Percentiles rank a stretch among this genome's conserved stretches.
These are phyloP conservation scores for Adansonia madagascariensis DNA, from an alignment of 441 rosid genomes.

Conservation along the genomic window DNA sequence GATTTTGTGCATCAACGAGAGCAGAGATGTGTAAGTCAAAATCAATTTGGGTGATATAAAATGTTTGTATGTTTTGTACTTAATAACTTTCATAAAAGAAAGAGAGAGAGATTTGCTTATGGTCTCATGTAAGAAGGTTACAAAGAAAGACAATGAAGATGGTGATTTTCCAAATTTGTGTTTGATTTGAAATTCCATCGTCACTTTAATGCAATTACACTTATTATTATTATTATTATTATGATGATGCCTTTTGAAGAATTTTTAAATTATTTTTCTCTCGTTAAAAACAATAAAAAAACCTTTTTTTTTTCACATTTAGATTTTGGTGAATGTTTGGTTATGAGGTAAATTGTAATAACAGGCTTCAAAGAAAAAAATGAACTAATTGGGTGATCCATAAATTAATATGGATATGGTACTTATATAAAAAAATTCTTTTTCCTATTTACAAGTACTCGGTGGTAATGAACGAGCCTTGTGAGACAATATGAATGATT, in stretches of 20 bases:
- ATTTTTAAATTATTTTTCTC: neutral
- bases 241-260: too few relatives aligned
- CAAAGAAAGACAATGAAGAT: conserved; percentile 34
- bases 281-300: too few relatives aligned
- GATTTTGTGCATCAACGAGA: conserved; percentile 37
- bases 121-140: conserved; percentile 42
- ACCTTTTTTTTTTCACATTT: neutral
- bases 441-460: too few relatives aligned
- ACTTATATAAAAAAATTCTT: too few relatives aligned
- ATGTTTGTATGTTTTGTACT: neutral
- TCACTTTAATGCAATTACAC: neutral
- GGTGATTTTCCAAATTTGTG: conserved; percentile 39
- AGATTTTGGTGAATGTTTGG: neutral
- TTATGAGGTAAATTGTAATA: neutral
- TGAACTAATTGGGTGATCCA: conserved; percentile 14
- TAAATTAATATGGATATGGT: neutral
- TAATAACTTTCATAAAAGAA: conserved; percentile 22
- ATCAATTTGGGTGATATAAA: conserved; percentile 24
- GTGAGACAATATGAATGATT: too few relatives aligned
- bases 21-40: conserved; percentile 25
- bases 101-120: conserved; percentile 37
- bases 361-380: neutral
- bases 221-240: neutral
- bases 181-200: neutral
- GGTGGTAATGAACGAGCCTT: too few relatives aligned